Conservation (phyloP, 1,284 basidiomycete genomes). For the Hypsizygus ulmarius region DNA sequence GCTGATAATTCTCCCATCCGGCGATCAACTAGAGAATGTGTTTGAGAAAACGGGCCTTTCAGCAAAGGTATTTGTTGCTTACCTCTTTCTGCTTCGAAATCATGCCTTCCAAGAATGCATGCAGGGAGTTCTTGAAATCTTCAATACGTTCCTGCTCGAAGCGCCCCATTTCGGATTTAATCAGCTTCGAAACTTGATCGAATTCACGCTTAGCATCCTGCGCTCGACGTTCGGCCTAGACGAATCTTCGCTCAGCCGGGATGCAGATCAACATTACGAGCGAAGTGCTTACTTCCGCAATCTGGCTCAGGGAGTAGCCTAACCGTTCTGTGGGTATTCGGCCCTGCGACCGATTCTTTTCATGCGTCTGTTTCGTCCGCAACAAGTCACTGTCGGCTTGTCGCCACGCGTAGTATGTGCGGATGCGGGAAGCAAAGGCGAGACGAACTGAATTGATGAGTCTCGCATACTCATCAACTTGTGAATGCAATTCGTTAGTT, state of each 20-base stretch:
- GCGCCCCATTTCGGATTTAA: constrained; percentile 89
- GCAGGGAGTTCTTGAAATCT: constrained; percentile 80
- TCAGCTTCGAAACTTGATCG: constrained; percentile 81
- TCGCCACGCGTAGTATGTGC: constrained; percentile 81
- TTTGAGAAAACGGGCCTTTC: neutral
- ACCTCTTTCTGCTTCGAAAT: constrained; percentile 81
- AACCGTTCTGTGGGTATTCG: constrained; percentile 64
- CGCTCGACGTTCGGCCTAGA: constrained; percentile 78
- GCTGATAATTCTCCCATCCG: constrained; percentile 76
- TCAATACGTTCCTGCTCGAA: constrained; percentile 93
- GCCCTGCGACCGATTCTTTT: constrained; percentile 77
- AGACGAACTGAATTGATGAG: constrained; percentile 87
- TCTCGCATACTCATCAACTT: constrained; percentile 89
- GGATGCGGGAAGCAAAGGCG: constrained; percentile 84
- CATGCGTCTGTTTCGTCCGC: constrained; percentile 73
- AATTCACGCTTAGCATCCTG: constrained; percentile 84
- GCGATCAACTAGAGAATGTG: constrained; percentile 50
- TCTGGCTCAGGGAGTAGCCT: constrained; percentile 66
- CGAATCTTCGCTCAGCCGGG: neutral
- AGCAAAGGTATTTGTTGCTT: constrained; percentile 17
- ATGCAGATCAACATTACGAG: neutral
- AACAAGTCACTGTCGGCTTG: constrained; percentile 73
- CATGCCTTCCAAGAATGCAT: constrained; percentile 80
- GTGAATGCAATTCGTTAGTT: constrained; percentile 3
- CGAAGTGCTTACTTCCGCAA: constrained; percentile 64